Base-by-base conservation (phyloP, 768 basidiomycete species). In the Phlebiopsis flavidoalba region DNA sequence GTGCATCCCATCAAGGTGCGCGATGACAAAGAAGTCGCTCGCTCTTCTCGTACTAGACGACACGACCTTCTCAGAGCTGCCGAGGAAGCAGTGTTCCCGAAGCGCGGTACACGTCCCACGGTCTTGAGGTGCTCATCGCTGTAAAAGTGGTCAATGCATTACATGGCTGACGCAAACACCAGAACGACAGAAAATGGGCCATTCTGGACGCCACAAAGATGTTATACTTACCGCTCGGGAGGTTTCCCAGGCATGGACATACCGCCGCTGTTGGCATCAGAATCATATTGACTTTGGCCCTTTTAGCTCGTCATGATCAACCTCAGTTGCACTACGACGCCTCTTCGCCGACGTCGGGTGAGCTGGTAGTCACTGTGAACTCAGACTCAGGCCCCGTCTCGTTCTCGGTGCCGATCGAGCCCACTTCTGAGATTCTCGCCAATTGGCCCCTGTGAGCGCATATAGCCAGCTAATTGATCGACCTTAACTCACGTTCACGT, bases 111-210 rank as follows among this genome's bases (percentile, higher is more conserved):
- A 86, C 83, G 7, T 76, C 79, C 14, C 76, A 84, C 63, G 89
- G 89, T 26, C 71, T 92, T 3, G 83, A 89, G 79, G 89, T 88
- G 59, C 49, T 75, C 70, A 43, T 10, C 12, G 40, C 40, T 43
- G 17, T 3, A 2, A 40, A 3, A 12, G 40, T 31, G 26, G 26
- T 31, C 26, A 31, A 31, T 31, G 40, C 40, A 43, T 43, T 3
- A 3, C 3, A 43, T 17, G 17, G 40, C 40, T 43, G 40, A 43
- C 40, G 40, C 8, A 8, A 17, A 12, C 8, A 22, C n/a, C 63
- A 91, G 89, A 77, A 87, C 68, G 90, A 92, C 66, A 79, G 90
- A 63, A 77, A 74, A 70, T 90, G 88, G 83, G 86, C 83, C 63
- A 79, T 91, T 66, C 77, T 89, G 53, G 86, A 86, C 63, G 79